Evolutionary conservation across 2,329 filamentous ascomycete species (phyloP), one percentile per base, ranked within the genome.

Genomic region (Canariomyces notabilis): DNA sequence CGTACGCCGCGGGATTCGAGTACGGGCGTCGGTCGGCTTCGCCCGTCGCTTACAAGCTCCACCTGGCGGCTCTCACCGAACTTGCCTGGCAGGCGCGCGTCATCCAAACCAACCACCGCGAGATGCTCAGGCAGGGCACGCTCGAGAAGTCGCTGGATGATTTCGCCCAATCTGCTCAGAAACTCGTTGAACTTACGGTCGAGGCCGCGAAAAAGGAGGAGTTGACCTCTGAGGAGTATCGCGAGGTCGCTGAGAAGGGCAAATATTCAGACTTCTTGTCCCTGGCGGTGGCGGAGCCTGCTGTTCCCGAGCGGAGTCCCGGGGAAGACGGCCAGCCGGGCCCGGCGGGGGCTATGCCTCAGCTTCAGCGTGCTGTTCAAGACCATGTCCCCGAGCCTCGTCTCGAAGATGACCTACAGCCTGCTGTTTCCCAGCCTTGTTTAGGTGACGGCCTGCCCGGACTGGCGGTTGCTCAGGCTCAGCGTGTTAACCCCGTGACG

Each of bases 1-100:
- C 35, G 5, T 42, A 39, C 35, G 26, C 21, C 4, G 7, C 19
- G 1, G 46, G 21, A 1, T 42, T 48, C n/a, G 46, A 48, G 35
- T 11, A 18, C 5, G 46, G 46, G 5, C 46, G 40, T 5, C 40
- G 46, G 8, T 20, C 35, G 0, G 46, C 40, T 2, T 8, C 18
- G 2, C 19, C 29, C 4, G 15, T 31, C 1, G 35, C 40, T 4
- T 36, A 38, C 15, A 37, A 26, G 20, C 11, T 35, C 6, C 36
- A 32, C 12, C 26, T 29, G 26, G 8, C 26, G 4, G 26, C 26
- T 8, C 4, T 29, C 9, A 3, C 4, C 9, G 4, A 9, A 8
- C 26, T 8, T 12, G 26, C 14, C 4, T 29, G 9, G 4, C 4
- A 5, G 9, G 9, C 14, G 4, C 26, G 26, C 11, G 6, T 26